Conservation (phyloP, 2,329 filamentous ascomycete species). For the Fusarium sp. region DNA sequence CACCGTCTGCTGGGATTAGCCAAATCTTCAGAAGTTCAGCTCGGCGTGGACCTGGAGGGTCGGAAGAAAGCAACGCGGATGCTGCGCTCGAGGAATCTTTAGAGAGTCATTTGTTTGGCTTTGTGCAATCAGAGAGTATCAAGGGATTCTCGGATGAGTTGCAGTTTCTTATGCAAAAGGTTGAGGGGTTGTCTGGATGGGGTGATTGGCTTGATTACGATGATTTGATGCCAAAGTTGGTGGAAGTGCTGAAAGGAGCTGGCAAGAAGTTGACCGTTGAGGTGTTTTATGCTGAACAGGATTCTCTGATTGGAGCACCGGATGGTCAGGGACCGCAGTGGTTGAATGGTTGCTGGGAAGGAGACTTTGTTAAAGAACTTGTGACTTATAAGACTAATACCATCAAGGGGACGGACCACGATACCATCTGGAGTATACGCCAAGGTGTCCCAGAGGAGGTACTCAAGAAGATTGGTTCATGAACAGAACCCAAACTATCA, state of each 20-base stretch:
- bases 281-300: slow-evolving; percentile 25
- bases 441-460: slow-evolving; percentile 11
- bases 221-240: slow-evolving; percentile 9
- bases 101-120: slow-evolving; percentile 5
- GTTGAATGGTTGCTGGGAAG: slow-evolving; percentile 19
- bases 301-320: slow-evolving; percentile 21
- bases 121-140: slow-evolving; percentile 8
- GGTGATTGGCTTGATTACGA: slow-evolving; percentile 31
- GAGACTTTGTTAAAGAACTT: neutral
- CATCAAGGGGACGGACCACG: slow-evolving; percentile 5
- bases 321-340: slow-evolving; percentile 1
- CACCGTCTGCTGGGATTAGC: slow-evolving; percentile 20
- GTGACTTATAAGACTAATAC: slow-evolving; percentile 2
- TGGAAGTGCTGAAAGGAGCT: neutral
- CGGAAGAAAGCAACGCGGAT: neutral
- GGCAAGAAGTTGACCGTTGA: slow-evolving; percentile 6
- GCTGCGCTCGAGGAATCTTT: slow-evolving; percentile 12
- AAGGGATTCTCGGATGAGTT: slow-evolving; percentile 17
- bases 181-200: neutral
- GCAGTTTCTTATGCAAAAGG: slow-evolving; percentile 32
- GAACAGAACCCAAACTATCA: fast-evolving
- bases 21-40: neutral
- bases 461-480: neutral
- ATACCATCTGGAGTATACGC: slow-evolving; percentile 20
- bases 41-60: neutral